Base-by-base conservation (phyloP, 805 yeast genomes). In the Lipomyces yamanashiensis region DNA sequence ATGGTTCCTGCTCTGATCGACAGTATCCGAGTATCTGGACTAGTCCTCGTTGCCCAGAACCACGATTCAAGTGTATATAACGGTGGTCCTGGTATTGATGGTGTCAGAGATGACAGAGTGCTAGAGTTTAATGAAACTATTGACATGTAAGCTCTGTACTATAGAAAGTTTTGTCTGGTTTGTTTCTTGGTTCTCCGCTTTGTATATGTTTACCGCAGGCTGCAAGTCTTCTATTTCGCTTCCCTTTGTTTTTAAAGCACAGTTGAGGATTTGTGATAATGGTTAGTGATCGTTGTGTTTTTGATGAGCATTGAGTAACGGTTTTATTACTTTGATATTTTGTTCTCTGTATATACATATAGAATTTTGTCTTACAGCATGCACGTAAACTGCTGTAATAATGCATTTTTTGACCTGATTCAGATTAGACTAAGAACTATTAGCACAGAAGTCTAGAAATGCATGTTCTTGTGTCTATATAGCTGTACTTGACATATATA, bases 1-100 rank as follows among this genome's bases (percentile, higher is more conserved):
- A 54, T 92, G 36, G 92, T 91, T 50, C 96, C 96, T 0, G 86
- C 87, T 58, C 76, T 92, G 47, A 83, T 88, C 7, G 88, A 88
- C 43, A 82, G 89, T 36, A 87, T 93, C 15, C 81, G 96, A 63
- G 85, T 89, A 1, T 81, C 88, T 60, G 98, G 98, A 0, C 80
- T 93, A 67, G 85, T 93, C 57, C 78, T 93, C 53, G 93, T 1
- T 53, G 72, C 61, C 62, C 66, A 49, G 62, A 68, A 64, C 21
- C 45, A 58, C 40, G 45, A 44, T 23, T 28, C 57, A 28, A 52
- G 44, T 52, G 40, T 57, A 59, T 34, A 58, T 34, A 59, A 59
- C 1, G 70, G 66, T 2, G 68, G 58, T 4, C 71, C 67, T 2
- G 77, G 84, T 61, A 82, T 84, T 21, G 90, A 89, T 73, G 96